Conservation (phyloP, 768 basidiomycete species). For the Vararia minispora region DNA sequence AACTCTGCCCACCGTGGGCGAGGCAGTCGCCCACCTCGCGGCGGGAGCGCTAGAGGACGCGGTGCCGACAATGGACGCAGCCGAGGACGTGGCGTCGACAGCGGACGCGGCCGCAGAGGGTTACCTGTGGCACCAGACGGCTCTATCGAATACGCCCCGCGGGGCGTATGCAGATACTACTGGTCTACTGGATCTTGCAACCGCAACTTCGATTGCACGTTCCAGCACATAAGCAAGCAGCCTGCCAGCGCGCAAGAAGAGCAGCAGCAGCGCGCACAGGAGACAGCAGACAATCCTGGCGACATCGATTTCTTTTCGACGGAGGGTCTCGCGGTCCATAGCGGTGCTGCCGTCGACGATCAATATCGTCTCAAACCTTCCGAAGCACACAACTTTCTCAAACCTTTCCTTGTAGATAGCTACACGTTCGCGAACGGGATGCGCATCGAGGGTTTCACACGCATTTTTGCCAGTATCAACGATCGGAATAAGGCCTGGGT, state of each 20-base stretch:
- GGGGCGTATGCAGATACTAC: constrained; percentile 19
- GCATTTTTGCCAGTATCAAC: constrained; percentile 17
- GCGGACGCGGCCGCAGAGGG: constrained; percentile 10
- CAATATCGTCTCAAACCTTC: constrained; percentile 13
- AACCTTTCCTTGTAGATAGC: constrained; percentile 14
- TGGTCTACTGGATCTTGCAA: constrained; percentile 20
- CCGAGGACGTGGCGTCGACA: constrained; percentile 6
- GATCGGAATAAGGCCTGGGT: constrained; percentile 17
- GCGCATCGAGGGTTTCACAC: constrained; percentile 18
- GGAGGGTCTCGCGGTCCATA: constrained; percentile 14
- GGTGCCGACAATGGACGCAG: no score
- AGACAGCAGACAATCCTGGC: constrained; percentile 1
- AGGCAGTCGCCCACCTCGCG: neutral
- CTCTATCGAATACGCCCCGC: constrained; percentile 11
- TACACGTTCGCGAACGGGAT: constrained; percentile 16
- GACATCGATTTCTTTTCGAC: constrained; percentile 16
- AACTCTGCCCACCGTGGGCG: no score
- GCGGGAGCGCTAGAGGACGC: constrained; percentile 1
- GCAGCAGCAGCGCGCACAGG: constrained; percentile 2
- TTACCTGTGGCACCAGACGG: neutral
- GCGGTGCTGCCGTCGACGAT: constrained; percentile 7
- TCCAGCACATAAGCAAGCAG: no score
- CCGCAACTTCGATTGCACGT: constrained; percentile 18
- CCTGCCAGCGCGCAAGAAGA: no score
- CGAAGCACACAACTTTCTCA: constrained; percentile 19